Evolutionary conservation across 2,329 filamentous ascomycete genomes (phyloP), one percentile per base, ranked within the genome.

Genomic region (Lecanoromycetidae sp.): DNA sequence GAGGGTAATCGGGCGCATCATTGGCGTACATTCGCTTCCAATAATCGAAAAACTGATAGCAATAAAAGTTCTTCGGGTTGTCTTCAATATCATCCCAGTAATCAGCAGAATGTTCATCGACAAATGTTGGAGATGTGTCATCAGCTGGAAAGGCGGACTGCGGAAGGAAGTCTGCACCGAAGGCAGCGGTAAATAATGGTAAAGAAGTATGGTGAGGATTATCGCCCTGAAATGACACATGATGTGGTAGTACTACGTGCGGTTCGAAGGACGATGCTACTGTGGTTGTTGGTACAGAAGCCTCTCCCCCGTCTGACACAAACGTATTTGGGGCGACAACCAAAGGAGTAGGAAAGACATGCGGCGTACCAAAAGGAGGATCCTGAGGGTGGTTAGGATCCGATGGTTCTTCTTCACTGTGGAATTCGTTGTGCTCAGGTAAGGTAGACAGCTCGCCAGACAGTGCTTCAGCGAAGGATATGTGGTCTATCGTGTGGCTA

Each of bases 11-110:
- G 9, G 17, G 33, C 12, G 23, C 32, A 4, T 27, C 4, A n/a
- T 3, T 30, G 17, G n/a, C 15, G 10, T 38, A 26, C 33, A 44
- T 44, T 15, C 34, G 32, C 19, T 46, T 42, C 49, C 49, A 51
- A 20, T 38, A 43, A 13, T 32, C 12, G 15, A 47, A 36, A 17
- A 47, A 47, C 13, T 22, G 29, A 15, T 33, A 15, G 23, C 27
- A 30, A 15, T 30, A 23, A 37, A 41, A 47, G 32, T 27, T 35
- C 13, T 26, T 36, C 36, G 23, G 15, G 9, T 41, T 39, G 17
- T 47, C 38, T 42, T 47, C 44, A 33, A 23, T 20, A 34, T 46
- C 26, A 19, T 47, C 37, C 8, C 15, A 27, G 5, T 42, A 27
- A 23, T 41, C 30, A 34, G 30, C 26, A 47, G 36, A 33, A 35